Base-by-base conservation (phyloP, 805 yeast species). In the Yarrowia sp. region DNA sequence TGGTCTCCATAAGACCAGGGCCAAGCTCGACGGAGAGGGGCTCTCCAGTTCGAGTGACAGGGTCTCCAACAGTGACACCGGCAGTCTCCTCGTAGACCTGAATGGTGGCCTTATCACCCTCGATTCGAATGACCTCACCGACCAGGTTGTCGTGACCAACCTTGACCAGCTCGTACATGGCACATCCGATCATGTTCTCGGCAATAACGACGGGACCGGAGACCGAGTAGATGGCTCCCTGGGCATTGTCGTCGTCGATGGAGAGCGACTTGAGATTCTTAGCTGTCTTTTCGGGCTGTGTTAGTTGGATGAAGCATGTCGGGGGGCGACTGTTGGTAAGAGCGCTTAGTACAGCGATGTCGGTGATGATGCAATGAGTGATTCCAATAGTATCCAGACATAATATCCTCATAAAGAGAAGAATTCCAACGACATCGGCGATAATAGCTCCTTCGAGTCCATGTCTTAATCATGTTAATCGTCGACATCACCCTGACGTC, bases 41-140 rank as follows among this genome's bases (percentile, higher is more conserved):
- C 77, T 94, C 91, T 66, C 99, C 99, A 6, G 99, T 94, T 80
- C 99, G 87, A 71, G 90, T 79, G 61, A 94, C 99, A 2, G 99
- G 99, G 75, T 94, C 99, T 71, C 99, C 99, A 49, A 94, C 98
- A 47, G 97, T 93, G 63, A 94, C 94, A 79, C 99, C 99, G 1
- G 98, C 96, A 47, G 99, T 94, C 78, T 94, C 99, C 80, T 94
- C 99, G 76, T 94, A 94, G 63, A 94, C 99, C 82, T 94, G 99
- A 71, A 94, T 90, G 51, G 99, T 94, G 64, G 97, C 97, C 78
- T 92, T 93, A 74, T 94, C 99, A 66, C 85, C 96, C 72, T 86
- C 94, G 68, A 94, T 93, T 81, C 99, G 87, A 76, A 94, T 94
- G 67, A 94, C 97, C 78, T 94, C 99, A 75, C 99, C 99, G 51